A percentile compares a stretch with the other conserved stretches of the same genome.
Conservation (phyloP, 352 stramenopile species). For the Globisporangium ultimum region DNA sequence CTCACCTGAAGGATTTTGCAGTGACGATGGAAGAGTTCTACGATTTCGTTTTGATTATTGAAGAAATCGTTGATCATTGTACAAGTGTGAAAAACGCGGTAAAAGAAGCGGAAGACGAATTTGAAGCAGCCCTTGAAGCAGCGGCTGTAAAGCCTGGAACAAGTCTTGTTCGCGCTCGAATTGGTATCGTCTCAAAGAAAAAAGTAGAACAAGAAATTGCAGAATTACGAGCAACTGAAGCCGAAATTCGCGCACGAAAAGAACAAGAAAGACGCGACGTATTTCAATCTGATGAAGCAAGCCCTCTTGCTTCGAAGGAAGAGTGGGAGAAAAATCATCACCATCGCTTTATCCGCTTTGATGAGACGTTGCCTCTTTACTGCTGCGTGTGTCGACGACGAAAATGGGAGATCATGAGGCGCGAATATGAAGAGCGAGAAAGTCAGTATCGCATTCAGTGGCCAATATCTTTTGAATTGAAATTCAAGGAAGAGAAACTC, state of each 20-base stretch:
- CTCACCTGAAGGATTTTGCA: slow-evolving; percentile 13
- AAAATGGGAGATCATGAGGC: slow-evolving; percentile 57
- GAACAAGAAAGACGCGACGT: slow-evolving; percentile 16
- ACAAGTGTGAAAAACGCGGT: slow-evolving; percentile 40
- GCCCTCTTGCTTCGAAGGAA: slow-evolving; percentile 33
- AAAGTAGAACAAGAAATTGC: slow-evolving; percentile 53
- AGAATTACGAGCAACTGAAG: slow-evolving; percentile 33
- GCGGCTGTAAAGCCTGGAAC: slow-evolving; percentile 11
- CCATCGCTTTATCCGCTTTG: slow-evolving; percentile 51
- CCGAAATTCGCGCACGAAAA: slow-evolving; percentile 24
- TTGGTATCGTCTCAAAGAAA: slow-evolving; percentile 56
- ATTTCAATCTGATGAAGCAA: slow-evolving; percentile 17
- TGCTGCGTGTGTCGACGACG: slow-evolving; percentile 60
- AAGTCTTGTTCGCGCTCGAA: slow-evolving; percentile 32
- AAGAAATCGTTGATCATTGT: slow-evolving; percentile 51
- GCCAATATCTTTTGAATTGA: slow-evolving; percentile 25
- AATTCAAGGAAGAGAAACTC: slow-evolving; percentile 55
- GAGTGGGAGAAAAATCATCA: slow-evolving; percentile 73
- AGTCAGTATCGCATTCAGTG: slow-evolving; percentile 38
- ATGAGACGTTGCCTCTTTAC: slow-evolving; percentile 25
- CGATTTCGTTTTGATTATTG: slow-evolving; percentile 53
- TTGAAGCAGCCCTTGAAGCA: slow-evolving; percentile 33
- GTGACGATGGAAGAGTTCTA: slow-evolving; percentile 41
- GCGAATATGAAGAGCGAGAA: slow-evolving; percentile 44
- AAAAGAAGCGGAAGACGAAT: slow-evolving; percentile 55